Conservation (phyloP, 495 filamentous ascomycete species). For the Podospora comata region DNA sequence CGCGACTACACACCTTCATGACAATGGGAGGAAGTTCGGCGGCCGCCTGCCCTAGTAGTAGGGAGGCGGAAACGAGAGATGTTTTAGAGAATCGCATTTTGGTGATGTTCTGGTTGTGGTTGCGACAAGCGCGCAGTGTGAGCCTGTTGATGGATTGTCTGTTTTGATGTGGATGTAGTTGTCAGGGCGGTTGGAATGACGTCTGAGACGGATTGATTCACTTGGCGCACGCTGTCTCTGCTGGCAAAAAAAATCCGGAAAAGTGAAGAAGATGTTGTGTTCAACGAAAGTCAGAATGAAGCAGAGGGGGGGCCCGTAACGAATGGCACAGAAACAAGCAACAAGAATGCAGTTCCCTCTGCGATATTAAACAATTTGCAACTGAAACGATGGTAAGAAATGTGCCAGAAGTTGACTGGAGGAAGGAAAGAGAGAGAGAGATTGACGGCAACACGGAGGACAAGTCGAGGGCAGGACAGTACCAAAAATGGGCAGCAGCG, state of each 20-base stretch:
- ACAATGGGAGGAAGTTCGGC: conserved; percentile 65
- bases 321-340: conserved; percentile 15
- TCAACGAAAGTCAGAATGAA: conserved; percentile 42
- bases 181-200: conserved; percentile 9
- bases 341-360: conserved; percentile 18
- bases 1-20: conserved; percentile 53
- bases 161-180: neutral
- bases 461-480: neutral
- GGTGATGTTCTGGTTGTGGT: conserved; percentile 9
- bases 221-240: neutral
- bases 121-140: neutral
- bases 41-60: conserved; percentile 50
- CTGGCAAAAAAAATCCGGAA: conserved; percentile 8
- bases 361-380: neutral
- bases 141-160: neutral
- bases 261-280: conserved; percentile 18
- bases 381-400: conserved; percentile 1
- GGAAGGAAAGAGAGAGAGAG: neutral
- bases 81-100: conserved; percentile 45
- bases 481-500: neutral
- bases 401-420: neutral
- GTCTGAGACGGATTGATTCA: conserved; percentile 1
- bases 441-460: neutral
- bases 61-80: conserved; percentile 39
- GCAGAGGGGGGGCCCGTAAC: conserved; percentile 18